Percentiles rank a stretch among this genome's conserved stretches.
These are phyloP conservation scores for Capsicum rhomboideum DNA, from an alignment of 257 asterid genomes.

Conservation along the genomic window DNA sequence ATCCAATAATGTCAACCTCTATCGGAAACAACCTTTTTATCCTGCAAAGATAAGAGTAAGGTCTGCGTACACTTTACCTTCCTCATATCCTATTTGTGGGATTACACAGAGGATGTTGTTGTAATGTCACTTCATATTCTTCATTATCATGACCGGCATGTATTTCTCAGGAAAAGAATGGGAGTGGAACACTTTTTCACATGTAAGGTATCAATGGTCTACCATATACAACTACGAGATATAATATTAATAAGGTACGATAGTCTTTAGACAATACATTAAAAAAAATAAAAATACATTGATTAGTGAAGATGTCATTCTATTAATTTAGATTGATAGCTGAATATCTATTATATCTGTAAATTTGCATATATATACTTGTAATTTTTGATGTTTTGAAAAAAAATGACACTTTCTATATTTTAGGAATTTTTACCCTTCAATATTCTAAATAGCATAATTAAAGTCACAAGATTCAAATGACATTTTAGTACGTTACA, in stretches of 20 bases:
- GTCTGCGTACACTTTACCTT: not conserved
- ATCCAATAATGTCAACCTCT: not conserved
- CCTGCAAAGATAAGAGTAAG: fast-evolving
- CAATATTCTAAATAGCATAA: too few species aligned
- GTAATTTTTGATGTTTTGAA: too few species aligned
- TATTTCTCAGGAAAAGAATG: not conserved
- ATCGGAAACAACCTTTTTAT: not conserved
- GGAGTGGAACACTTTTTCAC: not conserved
- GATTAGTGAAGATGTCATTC: not conserved
- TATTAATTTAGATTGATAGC: not conserved
- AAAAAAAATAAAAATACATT: not conserved
- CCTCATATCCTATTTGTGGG: too few species aligned
- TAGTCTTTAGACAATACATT: not conserved
- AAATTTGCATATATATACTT: not conserved
- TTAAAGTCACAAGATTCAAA: too few species aligned
- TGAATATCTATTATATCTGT: not conserved
- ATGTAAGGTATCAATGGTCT: not conserved
- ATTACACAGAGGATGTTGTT: too few species aligned
- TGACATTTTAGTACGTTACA: too few species aligned
- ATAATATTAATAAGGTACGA: not conserved
- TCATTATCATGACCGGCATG: not conserved
- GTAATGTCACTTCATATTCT: not conserved
- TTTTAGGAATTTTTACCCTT: too few species aligned
- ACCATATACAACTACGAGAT: not conserved
- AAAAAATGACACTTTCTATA: too few species aligned